A percentile compares a stretch with the other conserved stretches of the same genome.
Conservation (phyloP, 2,329 filamentous ascomycete genomes). For the Catunica adiposa region DNA sequence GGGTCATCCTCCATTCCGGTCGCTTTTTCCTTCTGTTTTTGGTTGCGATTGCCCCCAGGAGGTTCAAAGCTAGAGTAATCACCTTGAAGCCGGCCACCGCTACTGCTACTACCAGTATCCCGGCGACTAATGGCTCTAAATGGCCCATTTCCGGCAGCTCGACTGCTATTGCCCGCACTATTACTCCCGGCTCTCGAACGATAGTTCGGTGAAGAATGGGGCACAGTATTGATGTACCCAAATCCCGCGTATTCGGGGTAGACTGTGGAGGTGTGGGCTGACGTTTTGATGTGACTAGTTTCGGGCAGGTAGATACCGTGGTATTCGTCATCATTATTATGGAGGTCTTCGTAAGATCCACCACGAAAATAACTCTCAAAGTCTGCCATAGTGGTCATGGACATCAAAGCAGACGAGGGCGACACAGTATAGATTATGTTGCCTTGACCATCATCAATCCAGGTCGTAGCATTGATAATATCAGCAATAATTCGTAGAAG, state of each 20-base stretch:
- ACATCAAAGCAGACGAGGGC: not conserved
- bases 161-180: not conserved
- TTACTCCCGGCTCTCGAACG: not conserved
- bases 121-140: not conserved
- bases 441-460: not conserved
- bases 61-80: not conserved
- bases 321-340: not conserved
- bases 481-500: not conserved
- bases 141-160: not conserved
- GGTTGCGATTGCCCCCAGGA: not conserved
- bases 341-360: not conserved
- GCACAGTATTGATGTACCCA: not conserved
- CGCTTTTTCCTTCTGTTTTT: constrained; percentile 2
- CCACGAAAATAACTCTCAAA: not conserved
- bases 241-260: not conserved
- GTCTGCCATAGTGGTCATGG: not conserved
- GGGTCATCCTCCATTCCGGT: not conserved
- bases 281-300: not conserved
- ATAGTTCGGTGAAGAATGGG: not conserved
- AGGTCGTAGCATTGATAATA: not conserved
- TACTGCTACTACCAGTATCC: not conserved
- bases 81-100: not conserved
- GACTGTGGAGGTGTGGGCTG: not conserved
- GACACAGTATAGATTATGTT: not conserved
- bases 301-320: not conserved